Base-by-base conservation (phyloP, 306 rosid species). In the Fragaria ananassa region DNA sequence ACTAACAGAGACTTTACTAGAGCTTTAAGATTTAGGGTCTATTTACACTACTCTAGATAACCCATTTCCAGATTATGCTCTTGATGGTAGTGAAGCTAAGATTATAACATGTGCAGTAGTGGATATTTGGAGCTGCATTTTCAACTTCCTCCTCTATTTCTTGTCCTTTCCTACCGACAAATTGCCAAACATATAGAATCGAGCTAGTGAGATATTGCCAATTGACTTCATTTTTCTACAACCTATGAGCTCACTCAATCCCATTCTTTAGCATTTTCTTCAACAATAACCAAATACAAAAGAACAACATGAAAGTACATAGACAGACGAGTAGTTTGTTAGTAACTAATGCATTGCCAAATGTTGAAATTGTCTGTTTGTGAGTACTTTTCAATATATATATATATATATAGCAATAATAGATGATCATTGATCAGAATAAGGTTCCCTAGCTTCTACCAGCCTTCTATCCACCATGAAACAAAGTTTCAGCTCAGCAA, bases 401-500 rank as follows among this genome's bases (percentile, higher is more conserved):
- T 27, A 27, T 27, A 51, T 51, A 51, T 18, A 51, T 18, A 19
- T 23, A 21, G 65, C 35, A 27, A 60, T 25, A 60, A 60, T 62
- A 15, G 41, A 6, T 10, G 2, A 62, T 29, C 39, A 29, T 62
- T 31, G 42, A 62, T 62, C 42, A 62, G 42, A 62, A 41, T 17
- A 14, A 2, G 34, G 65, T 11, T 25, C 29, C 29, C 37, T 58
- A 11, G 65, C 65, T 58, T 11, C 63, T 23, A 58, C 35, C 64
- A 25, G 15, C 31, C 19, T 10, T 60, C 37, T 27, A 60, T 41
- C 44, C 77, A 41, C 19, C 66, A 72, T 37, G 56, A 12, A 27
- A 51, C 68, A 62, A 77, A 27, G 39, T 54, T 67, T 45, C 21
- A 54, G 17, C 68, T 66, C 75, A 15, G 21, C 18, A 39, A 69